Evolutionary conservation across 2,329 filamentous ascomycete genomes (phyloP), one percentile per base, ranked within the genome.

Genomic region (Exophiala sideris): DNA sequence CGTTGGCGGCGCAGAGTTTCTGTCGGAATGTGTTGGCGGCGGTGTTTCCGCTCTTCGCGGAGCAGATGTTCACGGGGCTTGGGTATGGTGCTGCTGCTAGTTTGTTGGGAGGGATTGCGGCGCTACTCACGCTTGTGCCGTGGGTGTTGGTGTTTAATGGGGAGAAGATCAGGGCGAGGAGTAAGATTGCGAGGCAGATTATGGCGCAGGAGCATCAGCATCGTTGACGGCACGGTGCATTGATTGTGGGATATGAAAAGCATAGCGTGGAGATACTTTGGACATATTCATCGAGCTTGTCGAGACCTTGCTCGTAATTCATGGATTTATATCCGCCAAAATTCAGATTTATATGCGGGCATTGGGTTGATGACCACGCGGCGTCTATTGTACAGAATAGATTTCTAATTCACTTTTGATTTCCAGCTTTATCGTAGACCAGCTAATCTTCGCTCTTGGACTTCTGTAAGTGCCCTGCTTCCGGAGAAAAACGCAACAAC

Each of bases 401-500:
- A 9, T 20, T 16, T 20, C 11, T 34, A 34, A 35, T 2, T 2
- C 9, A 12, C 10, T 47, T 4, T 35, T 32, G 6, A 41, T 33
- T 21, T 34, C n/a, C 5, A 7, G 10, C 6, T 24, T 60, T 41
- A 86, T 69, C 83, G 73, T 59, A 81, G 68, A 4, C 91, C 91
- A 18, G 88, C 87, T 65, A 96, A 75, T 53, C 94, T 84, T 62
- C 94, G 83, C 66, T 86, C 84, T 76, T 96, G 94, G 29, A 99
- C 92, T 77, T 99, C 94, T 46, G 89, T 88, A 63, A 99, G 77
- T 4, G 94, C 94, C 71, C 91, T 86, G 68, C 87, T 91, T 52
- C 94, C 94, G 69, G 89, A 96, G 59, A 97, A 72, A 68, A 95
- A 89, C 9, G 89, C 83, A 50, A 91, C 81, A 21, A 81, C 73